A percentile compares a stretch with the other conserved stretches of the same genome.
Conservation (phyloP, 2,329 filamentous ascomycete genomes). For the Hysterium pulicare region DNA sequence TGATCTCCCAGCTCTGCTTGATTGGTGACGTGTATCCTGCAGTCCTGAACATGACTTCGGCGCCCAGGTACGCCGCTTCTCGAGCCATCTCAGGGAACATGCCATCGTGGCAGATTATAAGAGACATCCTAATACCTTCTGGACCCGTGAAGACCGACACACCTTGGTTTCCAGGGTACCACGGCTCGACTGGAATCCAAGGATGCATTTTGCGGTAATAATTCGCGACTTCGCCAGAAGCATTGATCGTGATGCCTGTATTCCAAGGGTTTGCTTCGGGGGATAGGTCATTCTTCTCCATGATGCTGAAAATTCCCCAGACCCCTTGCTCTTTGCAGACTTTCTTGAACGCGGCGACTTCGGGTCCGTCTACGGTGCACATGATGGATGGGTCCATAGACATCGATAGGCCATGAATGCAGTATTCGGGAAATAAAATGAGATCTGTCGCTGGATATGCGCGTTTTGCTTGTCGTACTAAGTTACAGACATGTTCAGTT, state of each 20-base stretch:
- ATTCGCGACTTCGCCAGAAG: constrained; percentile 17
- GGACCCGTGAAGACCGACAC: constrained; percentile 20
- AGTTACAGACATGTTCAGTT: too few species aligned
- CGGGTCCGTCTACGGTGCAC: constrained; percentile 26
- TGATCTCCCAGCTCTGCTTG: constrained; percentile 21
- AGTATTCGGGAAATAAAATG: constrained; percentile 27
- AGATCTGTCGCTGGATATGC: constrained; percentile 21
- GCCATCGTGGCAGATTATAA: constrained; percentile 27
- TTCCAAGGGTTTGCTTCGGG: constrained; percentile 25
- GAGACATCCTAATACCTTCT: constrained; percentile 17
- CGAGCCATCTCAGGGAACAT: constrained; percentile 25
- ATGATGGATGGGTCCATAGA: constrained; percentile 21
- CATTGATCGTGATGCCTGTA: constrained; percentile 18
- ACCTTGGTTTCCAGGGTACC: constrained; percentile 22
- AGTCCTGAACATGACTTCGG: constrained; percentile 22
- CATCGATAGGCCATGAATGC: constrained; percentile 27
- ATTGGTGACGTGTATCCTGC: constrained; percentile 23
- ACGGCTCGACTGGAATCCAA: constrained; percentile 21
- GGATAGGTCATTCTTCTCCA: constrained; percentile 22
- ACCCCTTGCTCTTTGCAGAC: constrained; percentile 20
- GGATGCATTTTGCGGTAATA: constrained; percentile 27
- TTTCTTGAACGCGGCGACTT: constrained; percentile 23
- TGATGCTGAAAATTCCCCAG: constrained; percentile 30
- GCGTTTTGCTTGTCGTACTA: constrained; percentile 13
- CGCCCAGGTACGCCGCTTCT: constrained; percentile 23